Conservation (phyloP, 495 filamentous ascomycete genomes). For the Penicillium soppii region DNA sequence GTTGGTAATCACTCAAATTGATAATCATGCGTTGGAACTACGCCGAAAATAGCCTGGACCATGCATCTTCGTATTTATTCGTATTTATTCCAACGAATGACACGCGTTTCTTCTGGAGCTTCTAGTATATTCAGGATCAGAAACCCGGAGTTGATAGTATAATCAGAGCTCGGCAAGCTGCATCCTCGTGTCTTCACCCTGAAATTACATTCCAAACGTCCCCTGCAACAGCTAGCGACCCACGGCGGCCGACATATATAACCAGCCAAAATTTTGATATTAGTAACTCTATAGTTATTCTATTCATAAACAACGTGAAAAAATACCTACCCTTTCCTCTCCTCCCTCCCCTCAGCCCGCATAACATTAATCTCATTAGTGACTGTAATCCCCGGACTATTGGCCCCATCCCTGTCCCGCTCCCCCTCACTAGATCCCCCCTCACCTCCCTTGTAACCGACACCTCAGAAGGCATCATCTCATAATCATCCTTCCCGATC, state of each 20-base stretch:
- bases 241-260: no score
- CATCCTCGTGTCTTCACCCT: no score
- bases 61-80: no score
- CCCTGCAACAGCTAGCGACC: no score
- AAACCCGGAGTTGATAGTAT: no score
- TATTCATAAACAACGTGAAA: no score
- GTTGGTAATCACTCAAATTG: neutral
- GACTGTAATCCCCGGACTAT: slow-evolving; percentile 20
- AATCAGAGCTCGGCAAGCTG: no score
- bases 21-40: neutral
- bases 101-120: no score
- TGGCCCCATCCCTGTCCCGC: neutral
- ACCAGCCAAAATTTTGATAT: no score
- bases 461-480: slow-evolving; percentile 31
- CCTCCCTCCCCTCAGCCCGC: neutral
- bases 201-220: no score
- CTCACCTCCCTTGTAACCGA: slow-evolving; percentile 16
- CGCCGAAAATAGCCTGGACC: neutral
- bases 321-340: neutral
- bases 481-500: slow-evolving; percentile 23
- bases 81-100: neutral
- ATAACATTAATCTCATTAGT: slow-evolving; percentile 24
- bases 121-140: no score
- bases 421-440: neutral
- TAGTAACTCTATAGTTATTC: no score